phyloP scores from a whole-genome alignment of 2,329 filamentous ascomycete species.

The Chaetomium globosum region DNA sequence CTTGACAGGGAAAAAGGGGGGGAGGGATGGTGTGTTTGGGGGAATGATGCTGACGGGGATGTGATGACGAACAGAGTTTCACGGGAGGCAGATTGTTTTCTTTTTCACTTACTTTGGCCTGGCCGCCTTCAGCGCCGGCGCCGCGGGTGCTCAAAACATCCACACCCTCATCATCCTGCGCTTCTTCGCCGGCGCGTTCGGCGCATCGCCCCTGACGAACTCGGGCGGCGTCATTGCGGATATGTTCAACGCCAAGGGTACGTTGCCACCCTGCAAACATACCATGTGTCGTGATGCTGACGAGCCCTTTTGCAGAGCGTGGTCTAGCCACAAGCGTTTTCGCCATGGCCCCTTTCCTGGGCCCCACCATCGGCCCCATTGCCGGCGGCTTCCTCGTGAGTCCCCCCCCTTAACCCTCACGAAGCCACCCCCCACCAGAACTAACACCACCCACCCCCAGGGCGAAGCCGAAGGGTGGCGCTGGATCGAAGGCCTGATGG shows the following conservation, averaged over 20 bases:
- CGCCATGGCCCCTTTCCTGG: constrained; percentile 66
- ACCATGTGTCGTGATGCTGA: not conserved
- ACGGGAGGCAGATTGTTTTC: constrained; percentile 63
- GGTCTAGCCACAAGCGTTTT: constrained; percentile 65
- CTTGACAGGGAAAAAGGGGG: not conserved
- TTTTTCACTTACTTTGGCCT: constrained; percentile 59
- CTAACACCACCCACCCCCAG: constrained; percentile 18
- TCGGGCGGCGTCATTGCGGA: constrained; percentile 65
- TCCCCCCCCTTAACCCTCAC: not conserved
- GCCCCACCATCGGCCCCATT: constrained; percentile 65
- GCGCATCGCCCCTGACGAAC: constrained; percentile 64
- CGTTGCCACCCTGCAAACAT: not conserved
- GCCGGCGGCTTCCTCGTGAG: constrained; percentile 63
- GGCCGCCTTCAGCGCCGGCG: constrained; percentile 63
- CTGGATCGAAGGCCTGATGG: constrained; percentile 69
- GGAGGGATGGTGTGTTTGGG: no score
- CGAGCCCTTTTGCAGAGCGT: constrained; percentile 46
- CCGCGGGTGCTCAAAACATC: constrained; percentile 60
- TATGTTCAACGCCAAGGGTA: constrained; percentile 50
- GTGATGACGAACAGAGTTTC: constrained; percentile 51
- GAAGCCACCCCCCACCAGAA: not conserved
- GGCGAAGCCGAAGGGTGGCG: constrained; percentile 67
- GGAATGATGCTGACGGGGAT: constrained; percentile 10
- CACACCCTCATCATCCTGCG: constrained; percentile 61
- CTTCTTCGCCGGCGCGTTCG: constrained; percentile 67